These are phyloP conservation scores for Avena insularis DNA, from an alignment of 176 grass and related monocot genomes.

Conservation along the genomic window DNA sequence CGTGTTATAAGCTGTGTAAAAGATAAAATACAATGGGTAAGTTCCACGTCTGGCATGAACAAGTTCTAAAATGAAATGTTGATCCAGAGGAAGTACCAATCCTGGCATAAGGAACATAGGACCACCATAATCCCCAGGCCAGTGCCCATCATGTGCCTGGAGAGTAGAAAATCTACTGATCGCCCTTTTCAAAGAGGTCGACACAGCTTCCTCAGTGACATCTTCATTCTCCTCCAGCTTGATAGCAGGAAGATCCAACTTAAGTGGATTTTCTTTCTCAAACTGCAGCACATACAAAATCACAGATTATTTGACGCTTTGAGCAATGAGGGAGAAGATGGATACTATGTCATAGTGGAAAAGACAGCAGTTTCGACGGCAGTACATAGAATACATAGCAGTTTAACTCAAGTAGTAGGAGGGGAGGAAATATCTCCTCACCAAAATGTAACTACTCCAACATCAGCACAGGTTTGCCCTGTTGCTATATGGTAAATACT, in stretches of 20 bases:
- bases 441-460: neutral
- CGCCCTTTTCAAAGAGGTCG: slow-evolving; percentile 62
- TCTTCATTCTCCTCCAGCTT: slow-evolving; percentile 72
- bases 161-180: slow-evolving; percentile 68
- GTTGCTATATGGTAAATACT: neutral
- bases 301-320: neutral
- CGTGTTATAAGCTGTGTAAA: slow-evolving; percentile 74
- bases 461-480: neutral
- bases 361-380: neutral
- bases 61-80: neutral
- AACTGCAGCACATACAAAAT: slow-evolving; percentile 60
- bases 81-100: slow-evolving; percentile 60
- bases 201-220: slow-evolving; percentile 66
- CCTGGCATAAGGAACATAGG: slow-evolving; percentile 88
- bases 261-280: slow-evolving; percentile 66
- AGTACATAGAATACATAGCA: neutral
- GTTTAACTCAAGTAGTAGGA: neutral
- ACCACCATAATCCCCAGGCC: slow-evolving; percentile 83
- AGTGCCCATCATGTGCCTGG: slow-evolving; percentile 87
- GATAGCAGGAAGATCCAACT: slow-evolving; percentile 58
- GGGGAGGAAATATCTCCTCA: neutral
- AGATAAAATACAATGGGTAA: slow-evolving; percentile 20
- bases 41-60: slow-evolving; percentile 12
- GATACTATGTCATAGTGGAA: neutral
- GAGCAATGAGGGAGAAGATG: neutral